Evolutionary conservation across 139 green algal genomes (phyloP).

Genomic region (Chlamydomonas incerta): DNA sequence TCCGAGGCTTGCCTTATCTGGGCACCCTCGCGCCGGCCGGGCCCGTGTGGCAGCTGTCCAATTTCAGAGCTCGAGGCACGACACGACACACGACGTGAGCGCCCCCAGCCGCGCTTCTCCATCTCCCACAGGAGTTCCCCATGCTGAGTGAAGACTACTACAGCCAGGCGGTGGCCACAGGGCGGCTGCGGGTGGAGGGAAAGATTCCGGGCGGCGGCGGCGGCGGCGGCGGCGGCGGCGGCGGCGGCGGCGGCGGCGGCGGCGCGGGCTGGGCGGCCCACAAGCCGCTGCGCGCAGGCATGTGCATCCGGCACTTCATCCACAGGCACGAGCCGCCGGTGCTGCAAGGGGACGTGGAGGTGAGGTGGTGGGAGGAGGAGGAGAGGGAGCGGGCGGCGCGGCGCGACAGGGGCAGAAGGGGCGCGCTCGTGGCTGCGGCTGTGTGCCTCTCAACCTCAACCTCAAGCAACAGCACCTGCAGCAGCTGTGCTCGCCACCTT

Average conservation of each 20-base stretch:
- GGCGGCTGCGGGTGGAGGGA: constrained; percentile 75
- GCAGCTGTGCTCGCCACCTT: too few relatives aligned
- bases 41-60: too few relatives aligned
- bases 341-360: constrained; percentile 55
- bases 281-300: constrained; percentile 55
- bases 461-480: too few relatives aligned
- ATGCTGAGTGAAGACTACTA: constrained; percentile 74
- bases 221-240: neutral
- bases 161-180: constrained; percentile 64
- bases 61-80: too few relatives aligned
- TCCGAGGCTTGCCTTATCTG: too few relatives aligned
- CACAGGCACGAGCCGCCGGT: constrained; percentile 92
- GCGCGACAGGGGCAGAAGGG: too few relatives aligned
- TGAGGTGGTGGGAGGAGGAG: too few relatives aligned
- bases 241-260: neutral
- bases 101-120: neutral
- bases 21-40: too few relatives aligned
- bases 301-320: constrained; percentile 79
- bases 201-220: neutral
- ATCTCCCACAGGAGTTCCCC: constrained; percentile 72
- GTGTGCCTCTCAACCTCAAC: too few relatives aligned
- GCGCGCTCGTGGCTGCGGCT: too few relatives aligned
- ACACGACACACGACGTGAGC: neutral
- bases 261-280: constrained; percentile 24
- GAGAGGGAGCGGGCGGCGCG: too few relatives aligned